Percentiles rank a stretch among this genome's conserved stretches.
phyloP scores from a whole-genome alignment of 2,329 filamentous ascomycete genomes.

The Diaporthe caulivora region DNA sequence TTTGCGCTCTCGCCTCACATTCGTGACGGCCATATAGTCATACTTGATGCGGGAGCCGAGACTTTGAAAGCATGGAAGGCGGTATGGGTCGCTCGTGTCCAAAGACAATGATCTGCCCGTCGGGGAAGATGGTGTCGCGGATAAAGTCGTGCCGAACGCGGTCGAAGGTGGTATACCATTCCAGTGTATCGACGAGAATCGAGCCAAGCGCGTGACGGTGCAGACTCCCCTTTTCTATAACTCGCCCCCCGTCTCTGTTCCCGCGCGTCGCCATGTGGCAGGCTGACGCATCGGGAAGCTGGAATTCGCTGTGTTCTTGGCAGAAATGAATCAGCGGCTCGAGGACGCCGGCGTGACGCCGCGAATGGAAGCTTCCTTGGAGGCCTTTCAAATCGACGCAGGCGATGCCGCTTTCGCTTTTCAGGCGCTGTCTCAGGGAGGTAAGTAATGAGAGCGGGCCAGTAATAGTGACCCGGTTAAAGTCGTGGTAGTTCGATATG shows the following conservation, averaged over 20 bases:
- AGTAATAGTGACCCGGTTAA: neutral
- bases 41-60: neutral
- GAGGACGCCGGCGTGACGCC: neutral
- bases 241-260: neutral
- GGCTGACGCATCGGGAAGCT: neutral
- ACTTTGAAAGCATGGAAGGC: neutral
- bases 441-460: neutral
- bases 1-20: no score
- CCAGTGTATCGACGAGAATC: neutral
- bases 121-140: neutral
- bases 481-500: neutral
- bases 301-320: neutral
- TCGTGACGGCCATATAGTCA: neutral
- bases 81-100: neutral
- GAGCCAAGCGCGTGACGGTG: neutral
- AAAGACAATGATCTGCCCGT: neutral
- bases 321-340: conserved; percentile 2
- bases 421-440: neutral
- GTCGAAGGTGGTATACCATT: neutral
- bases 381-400: neutral
- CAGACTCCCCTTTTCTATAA: neutral
- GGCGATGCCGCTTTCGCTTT: neutral
- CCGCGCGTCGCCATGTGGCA: neutral
- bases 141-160: neutral
- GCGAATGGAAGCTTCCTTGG: conserved; percentile 1